Conservation (phyloP, 495 filamentous ascomycete genomes). For the Astrocystis sublimbata region DNA sequence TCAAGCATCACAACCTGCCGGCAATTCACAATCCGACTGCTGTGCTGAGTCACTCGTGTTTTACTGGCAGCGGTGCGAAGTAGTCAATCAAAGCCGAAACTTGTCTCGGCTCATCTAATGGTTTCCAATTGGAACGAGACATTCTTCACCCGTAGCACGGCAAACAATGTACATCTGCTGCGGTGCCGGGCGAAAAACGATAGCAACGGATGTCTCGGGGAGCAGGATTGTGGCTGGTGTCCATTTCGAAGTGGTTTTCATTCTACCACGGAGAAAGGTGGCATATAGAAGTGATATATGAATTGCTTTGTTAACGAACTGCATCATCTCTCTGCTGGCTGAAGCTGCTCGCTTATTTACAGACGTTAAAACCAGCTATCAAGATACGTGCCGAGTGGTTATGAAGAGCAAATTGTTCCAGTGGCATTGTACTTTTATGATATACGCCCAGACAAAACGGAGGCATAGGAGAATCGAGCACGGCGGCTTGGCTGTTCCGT, state of each 20-base stretch:
- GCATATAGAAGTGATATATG: not conserved
- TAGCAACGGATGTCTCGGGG: constrained; percentile 43
- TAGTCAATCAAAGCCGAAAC: too few species aligned
- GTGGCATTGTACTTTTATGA: constrained; percentile 45
- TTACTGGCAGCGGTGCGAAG: too few species aligned
- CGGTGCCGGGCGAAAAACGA: constrained; percentile 51
- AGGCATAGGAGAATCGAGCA: constrained; percentile 55
- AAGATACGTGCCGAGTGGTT: constrained; percentile 50
- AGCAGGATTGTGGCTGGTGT: constrained; percentile 52
- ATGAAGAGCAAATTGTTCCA: constrained; percentile 43
- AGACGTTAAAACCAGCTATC: too few species aligned
- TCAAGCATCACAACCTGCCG: too few species aligned
- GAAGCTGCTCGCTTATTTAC: too few species aligned
- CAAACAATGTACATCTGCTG: constrained; percentile 34
- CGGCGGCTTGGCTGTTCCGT: constrained; percentile 50
- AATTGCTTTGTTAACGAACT: too few species aligned
- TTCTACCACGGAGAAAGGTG: not conserved
- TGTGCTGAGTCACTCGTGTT: too few species aligned
- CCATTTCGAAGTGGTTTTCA: constrained; percentile 42
- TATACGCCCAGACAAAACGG: constrained; percentile 48
- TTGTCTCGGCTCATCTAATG: not conserved
- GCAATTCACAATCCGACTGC: too few species aligned
- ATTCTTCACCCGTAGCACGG: constrained; percentile 2
- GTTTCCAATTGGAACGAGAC: not conserved
- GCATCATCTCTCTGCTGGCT: too few species aligned